Base-by-base conservation (phyloP, 352 stramenopile species). In the Globisporangium takayamanum region DNA sequence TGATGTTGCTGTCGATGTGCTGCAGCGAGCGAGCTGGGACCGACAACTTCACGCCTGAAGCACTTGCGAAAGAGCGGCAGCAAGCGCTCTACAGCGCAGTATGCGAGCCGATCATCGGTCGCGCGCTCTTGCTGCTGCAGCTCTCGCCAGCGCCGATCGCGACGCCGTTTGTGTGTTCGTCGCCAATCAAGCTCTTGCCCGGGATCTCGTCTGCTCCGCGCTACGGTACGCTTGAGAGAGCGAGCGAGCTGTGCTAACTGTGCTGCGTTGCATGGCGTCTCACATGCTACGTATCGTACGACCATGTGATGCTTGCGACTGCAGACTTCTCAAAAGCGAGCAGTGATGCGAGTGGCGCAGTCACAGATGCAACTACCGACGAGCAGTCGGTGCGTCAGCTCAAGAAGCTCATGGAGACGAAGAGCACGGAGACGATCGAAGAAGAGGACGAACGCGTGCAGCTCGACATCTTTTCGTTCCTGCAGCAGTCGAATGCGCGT, bases 391-490 rank as follows among this genome's bases (percentile, higher is more conserved):
- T 66, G 10, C 68, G 63, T 8, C 85, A 94, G 20, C 59, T 92
- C 7, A 83, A 86, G 33, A 67, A 67, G n/a, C 46, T 92, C 8
- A 87, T 87, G 73, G 76, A 88, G 50, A 76, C 70, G 7, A 94
- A 92, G 60, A 79, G 79, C 6, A 74, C 84, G 30, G 79, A 92
- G 46, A 67, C 62, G 39, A 89, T 92, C 55, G 82, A 93, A 64
- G 78, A 90, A 67, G 85, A 95, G 69, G 85, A 95, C 46, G 85
- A 92, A 53, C 78, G 76, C n/a, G 72, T 91, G 37, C 83, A 92
- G 39, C 60, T 78, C 1, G 85, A 95, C 28, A 80, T 93, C 20
- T 93, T 95, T 53, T 75, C 74, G 1, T 95, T 95, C 37, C 62
- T 95, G 18, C 83, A 95, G 53, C 75, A 86, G 45, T 75, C 76